Evolutionary conservation across 2,329 filamentous ascomycete species (phyloP), one percentile per base, ranked within the genome.

Genomic region (Blumeriella jaapii): DNA sequence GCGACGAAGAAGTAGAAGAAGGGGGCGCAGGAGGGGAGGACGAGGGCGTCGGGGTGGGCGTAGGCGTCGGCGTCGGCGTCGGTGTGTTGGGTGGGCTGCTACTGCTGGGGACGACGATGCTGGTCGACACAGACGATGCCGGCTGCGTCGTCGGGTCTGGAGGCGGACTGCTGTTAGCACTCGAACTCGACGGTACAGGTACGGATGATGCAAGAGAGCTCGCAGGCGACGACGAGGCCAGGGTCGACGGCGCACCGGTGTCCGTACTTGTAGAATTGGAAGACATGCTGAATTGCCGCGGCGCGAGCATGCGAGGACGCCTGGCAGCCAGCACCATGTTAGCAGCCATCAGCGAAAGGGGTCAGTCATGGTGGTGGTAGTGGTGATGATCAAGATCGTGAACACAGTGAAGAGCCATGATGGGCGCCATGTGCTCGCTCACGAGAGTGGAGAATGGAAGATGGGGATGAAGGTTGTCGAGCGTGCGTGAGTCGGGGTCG

Each of bases 191-290:
- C 10, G 39, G n/a, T 26, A 40, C n/a, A 36, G 29, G 31, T 32
- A 17, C 30, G 39, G 27, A 31, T 36, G 19, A 32, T 26, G 25
- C 12, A 36, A 40, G 41, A 27, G 38, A 37, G 36, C 27, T 40
- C 33, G 42, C 31, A 25, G 46, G 28, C 33, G 39, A 11, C 9
- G 41, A 25, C 10, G 46, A 13, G 34, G 31, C 32, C 25, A 46
- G 39, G 42, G 49, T 40, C 38, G 44, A 30, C n/a, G 42, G 23
- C 34, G 38, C 28, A 30, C 30, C 36, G 44, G 48, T 34, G 26
- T 48, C 36, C 33, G 53, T 47, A 44, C 50, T 50, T 39, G 46
- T 48, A 41, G 49, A 46, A 40, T 51, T 55, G 18, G 40, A 35
- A 39, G 45, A 41, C 35, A 51, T 50, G 11, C 40, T 45, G 47